A percentile compares a stretch with the other conserved stretches of the same genome.
These are phyloP conservation scores for Lasiodiplodia theobromae DNA, from an alignment of 2,329 filamentous ascomycete genomes.

Conservation along the genomic window DNA sequence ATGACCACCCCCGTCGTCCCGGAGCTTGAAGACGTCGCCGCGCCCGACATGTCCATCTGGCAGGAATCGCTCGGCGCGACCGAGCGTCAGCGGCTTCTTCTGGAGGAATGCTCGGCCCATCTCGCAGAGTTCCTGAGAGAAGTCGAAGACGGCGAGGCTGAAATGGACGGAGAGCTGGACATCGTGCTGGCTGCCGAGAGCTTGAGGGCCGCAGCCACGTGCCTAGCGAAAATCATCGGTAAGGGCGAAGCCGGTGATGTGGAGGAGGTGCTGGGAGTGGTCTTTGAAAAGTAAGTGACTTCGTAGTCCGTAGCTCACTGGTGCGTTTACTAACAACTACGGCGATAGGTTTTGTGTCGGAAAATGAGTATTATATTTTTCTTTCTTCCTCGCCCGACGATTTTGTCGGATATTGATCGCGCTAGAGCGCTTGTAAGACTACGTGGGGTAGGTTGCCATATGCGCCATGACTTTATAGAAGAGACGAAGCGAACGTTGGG, in stretches of 20 bases:
- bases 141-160: constrained; percentile 46
- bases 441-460: neutral
- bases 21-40: constrained; percentile 36
- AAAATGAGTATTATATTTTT: constrained; percentile 38
- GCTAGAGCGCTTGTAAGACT: neutral
- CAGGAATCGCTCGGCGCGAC: constrained; percentile 89
- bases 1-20: constrained; percentile 68
- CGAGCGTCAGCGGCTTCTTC: constrained; percentile 83
- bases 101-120: constrained; percentile 74
- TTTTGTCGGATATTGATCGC: constrained; percentile 1
- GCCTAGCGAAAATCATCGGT: constrained; percentile 86
- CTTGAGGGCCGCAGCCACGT: constrained; percentile 79
- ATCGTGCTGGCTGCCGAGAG: constrained; percentile 91
- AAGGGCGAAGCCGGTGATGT: constrained; percentile 86
- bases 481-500: neutral
- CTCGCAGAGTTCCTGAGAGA: constrained; percentile 76
- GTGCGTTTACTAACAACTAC: neutral
- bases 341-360: constrained; percentile 48
- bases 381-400: neutral
- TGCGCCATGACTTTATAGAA: neutral
- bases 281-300: constrained; percentile 88
- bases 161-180: constrained; percentile 65
- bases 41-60: constrained; percentile 69
- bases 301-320: no score
- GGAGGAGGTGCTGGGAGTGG: constrained; percentile 93